phyloP scores from a whole-genome alignment of 352 stramenopile genomes.

The Globisporangium splendens region DNA sequence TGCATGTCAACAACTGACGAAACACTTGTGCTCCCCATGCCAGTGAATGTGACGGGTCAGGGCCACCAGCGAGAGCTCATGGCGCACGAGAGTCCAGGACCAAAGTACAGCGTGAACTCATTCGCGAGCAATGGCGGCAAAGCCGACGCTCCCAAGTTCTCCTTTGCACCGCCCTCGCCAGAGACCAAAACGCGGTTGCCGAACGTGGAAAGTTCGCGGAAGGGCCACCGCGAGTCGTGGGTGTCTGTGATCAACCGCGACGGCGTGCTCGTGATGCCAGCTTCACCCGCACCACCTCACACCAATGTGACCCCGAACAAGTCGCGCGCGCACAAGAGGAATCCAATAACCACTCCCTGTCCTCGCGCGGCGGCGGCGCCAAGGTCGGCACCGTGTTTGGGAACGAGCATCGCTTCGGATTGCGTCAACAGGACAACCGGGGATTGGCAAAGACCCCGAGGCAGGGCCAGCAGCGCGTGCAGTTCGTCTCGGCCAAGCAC shows the following conservation, averaged over 20 bases:
- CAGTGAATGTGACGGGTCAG: constrained; percentile 65
- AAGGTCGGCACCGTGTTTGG: constrained; percentile 59
- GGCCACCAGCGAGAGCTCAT: constrained; percentile 74
- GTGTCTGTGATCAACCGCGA: constrained; percentile 81
- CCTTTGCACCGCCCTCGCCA: constrained; percentile 55
- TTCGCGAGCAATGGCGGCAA: constrained; percentile 55
- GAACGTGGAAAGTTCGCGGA: constrained; percentile 46
- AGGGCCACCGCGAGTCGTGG: constrained; percentile 75
- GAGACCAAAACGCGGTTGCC: constrained; percentile 51
- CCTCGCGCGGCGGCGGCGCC: constrained; percentile 10
- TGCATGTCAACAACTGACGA: too few species aligned
- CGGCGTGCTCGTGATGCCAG: constrained; percentile 70
- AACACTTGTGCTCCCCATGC: too few species aligned
- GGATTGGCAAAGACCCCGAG: constrained; percentile 25
- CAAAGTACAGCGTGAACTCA: constrained; percentile 79
- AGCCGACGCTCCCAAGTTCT: constrained; percentile 44
- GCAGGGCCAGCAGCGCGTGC: constrained; percentile 48
- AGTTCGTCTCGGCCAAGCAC: constrained; percentile 74
- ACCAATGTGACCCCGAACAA: constrained; percentile 15
- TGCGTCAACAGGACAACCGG: constrained; percentile 25
- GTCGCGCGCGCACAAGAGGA: constrained; percentile 12
- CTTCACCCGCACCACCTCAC: constrained; percentile 25
- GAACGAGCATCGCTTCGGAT: constrained; percentile 71
- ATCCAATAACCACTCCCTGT: constrained; percentile 18
- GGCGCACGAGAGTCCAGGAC: constrained; percentile 68